These are phyloP conservation scores for Blastobotrys aristatus DNA, from an alignment of 1,139 yeast species.

Conservation along the genomic window DNA sequence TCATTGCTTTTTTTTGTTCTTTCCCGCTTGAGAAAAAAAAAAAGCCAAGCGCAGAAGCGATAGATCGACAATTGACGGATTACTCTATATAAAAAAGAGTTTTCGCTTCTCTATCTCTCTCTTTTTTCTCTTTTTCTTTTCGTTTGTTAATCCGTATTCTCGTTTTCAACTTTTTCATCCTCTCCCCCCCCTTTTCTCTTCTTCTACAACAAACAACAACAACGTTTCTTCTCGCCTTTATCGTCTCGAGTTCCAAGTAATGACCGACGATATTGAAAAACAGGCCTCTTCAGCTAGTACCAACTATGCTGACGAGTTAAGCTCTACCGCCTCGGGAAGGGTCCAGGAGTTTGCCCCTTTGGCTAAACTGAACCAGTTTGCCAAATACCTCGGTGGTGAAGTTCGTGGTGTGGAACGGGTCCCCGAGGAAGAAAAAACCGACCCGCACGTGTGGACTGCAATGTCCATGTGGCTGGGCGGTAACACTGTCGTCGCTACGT, in stretches of 20 bases:
- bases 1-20: no score
- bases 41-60: no score
- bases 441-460: conserved; percentile 58
- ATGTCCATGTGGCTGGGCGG: conserved; percentile 94
- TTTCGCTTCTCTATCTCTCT: neutral
- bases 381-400: conserved; percentile 38
- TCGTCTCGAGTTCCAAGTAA: neutral
- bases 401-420: conserved; percentile 65
- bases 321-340: conserved; percentile 7
- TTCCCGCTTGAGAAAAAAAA: no score
- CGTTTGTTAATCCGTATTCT: neutral
- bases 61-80: no score
- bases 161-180: neutral
- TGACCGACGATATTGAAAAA: conserved; percentile 50
- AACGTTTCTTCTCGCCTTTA: neutral
- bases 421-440: conserved; percentile 63
- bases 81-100: no score
- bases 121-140: neutral
- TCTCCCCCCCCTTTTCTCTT: neutral
- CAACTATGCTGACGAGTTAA: conserved; percentile 1
- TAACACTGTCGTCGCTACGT: conserved; percentile 82
- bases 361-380: neutral
- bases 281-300: conserved; percentile 52
- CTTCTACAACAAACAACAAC: no score
- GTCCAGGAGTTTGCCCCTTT: conserved; percentile 4